phyloP scores from a whole-genome alignment of 2,329 filamentous ascomycete species.

The Rhinocladiella similis region DNA sequence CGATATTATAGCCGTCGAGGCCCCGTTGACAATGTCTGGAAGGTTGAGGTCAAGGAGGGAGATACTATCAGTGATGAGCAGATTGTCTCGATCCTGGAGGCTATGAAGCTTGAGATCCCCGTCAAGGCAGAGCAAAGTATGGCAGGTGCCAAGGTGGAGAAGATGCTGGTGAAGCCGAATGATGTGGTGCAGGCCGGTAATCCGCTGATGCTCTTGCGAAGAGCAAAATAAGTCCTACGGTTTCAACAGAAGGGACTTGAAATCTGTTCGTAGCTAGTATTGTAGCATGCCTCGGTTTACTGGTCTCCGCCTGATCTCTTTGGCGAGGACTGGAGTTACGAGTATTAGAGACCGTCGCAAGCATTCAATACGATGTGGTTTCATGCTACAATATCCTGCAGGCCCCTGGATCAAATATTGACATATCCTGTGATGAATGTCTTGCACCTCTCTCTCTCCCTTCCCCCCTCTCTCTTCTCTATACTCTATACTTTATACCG shows the following conservation, averaged over 20 bases:
- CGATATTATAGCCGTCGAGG: constrained; percentile 39
- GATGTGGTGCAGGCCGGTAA: constrained; percentile 40
- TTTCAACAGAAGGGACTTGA: not conserved
- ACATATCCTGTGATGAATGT: no score
- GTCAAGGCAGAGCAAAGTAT: constrained; percentile 37
- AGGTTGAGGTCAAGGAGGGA: constrained; percentile 47
- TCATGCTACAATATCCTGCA: no score
- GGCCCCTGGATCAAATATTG: no score
- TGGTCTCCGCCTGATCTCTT: no score
- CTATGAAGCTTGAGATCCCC: constrained; percentile 60
- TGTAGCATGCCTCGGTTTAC: no score
- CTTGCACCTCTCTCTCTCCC: no score
- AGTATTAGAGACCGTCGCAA: no score
- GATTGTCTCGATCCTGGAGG: constrained; percentile 51
- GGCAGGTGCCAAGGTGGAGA: constrained; percentile 37
- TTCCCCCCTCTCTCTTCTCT: no score
- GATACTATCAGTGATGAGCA: constrained; percentile 45
- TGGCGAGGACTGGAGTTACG: no score
- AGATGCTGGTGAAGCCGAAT: constrained; percentile 42
- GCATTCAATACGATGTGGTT: not conserved
- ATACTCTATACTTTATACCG: no score
- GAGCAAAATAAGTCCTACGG: constrained; percentile 11
- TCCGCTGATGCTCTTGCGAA: constrained; percentile 34
- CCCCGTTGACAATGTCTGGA: constrained; percentile 53
- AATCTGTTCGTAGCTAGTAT: no score